A percentile compares a stretch with the other conserved stretches of the same genome.
These are phyloP conservation scores for Aspergillus campestris DNA, from an alignment of 495 filamentous ascomycete species.

Conservation along the genomic window DNA sequence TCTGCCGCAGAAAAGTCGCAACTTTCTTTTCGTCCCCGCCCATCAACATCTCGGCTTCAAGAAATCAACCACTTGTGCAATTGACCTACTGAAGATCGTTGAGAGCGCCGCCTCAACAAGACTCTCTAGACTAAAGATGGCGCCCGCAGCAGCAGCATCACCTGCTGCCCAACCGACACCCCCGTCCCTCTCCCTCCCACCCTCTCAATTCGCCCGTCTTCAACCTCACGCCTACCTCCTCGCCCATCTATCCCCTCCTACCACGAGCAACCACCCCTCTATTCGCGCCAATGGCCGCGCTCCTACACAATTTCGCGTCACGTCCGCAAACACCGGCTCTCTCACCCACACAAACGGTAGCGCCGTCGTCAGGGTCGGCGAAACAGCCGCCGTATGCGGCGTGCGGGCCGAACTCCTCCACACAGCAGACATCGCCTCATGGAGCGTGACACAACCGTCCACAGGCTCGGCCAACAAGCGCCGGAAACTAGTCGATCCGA, in stretches of 20 bases:
- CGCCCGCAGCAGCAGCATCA: constrained; percentile 15
- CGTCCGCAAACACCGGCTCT: constrained; percentile 65
- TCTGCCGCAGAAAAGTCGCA: constrained; percentile 23
- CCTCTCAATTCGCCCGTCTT: constrained; percentile 79
- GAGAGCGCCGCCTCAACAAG: no score
- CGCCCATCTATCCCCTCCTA: constrained; percentile 64
- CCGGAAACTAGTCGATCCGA: constrained; percentile 18
- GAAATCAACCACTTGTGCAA: neutral
- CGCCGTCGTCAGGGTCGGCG: constrained; percentile 76
- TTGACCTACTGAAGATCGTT: neutral
- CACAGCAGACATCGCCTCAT: constrained; percentile 58
- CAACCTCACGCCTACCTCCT: constrained; percentile 84
- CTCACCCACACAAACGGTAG: constrained; percentile 83
- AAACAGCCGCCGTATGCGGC: constrained; percentile 88
- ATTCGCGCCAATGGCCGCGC: constrained; percentile 71
- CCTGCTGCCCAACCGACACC: constrained; percentile 16
- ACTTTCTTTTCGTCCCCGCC: constrained; percentile 15
- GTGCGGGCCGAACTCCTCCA: constrained; percentile 79
- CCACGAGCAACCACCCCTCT: constrained; percentile 44
- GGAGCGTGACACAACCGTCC: constrained; percentile 36
- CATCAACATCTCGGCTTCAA: neutral
- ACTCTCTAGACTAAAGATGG: constrained; percentile 9
- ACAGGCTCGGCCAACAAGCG: constrained; percentile 20
- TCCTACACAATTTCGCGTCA: constrained; percentile 57
- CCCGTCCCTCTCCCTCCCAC: constrained; percentile 60